Evolutionary conservation across 177 flowering plant genomes (phyloP), one percentile per base, ranked within the genome.

Genomic region (Vitis hybrid): DNA sequence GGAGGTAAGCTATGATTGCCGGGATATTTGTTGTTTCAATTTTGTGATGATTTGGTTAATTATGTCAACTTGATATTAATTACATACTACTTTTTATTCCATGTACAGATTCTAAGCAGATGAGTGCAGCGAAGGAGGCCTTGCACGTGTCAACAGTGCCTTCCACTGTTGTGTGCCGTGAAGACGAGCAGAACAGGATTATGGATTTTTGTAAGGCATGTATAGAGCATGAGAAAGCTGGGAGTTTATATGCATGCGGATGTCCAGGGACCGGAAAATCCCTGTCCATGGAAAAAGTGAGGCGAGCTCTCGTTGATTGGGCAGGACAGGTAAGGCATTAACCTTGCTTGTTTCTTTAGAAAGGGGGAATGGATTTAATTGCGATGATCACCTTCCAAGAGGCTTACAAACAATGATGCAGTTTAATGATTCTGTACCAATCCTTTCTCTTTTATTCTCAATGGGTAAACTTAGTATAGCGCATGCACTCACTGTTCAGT

Each of bases 221-320:
- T 68, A 72, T 95, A 10, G 84, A 88, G 67, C 80, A 85, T 48
- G 85, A 83, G 66, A 91, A 81, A 73, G 80, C 93, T 35, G 97
- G 95, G 63, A 95, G 98, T 74, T 77, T 91, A 57, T 91, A 89
- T 70, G 76, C 84, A 1, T 92, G 97, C 75, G 98, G 98, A 12
- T 92, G 93, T 67, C 98, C 98, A 0, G 98, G 98, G 73, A 94
- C 98, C 9, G 98, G 98, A 50, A 94, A 94, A 76, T 84, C 98
- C 1, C 67, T 92, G 71, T 89, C 91, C 2, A 80, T 94, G 81
- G 94, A 88, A 64, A 91, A 84, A 80, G 89, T 94, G 65, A 91
- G 84, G 65, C 79, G 72, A 66, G 76, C 49, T 12, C 65, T 91
- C 71, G 66, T 80, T 65, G 73, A 69, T 58, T 92, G 97, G 97